Base-by-base conservation (phyloP, 257 asterid genomes). In the Nyctanthes arbortristis region DNA sequence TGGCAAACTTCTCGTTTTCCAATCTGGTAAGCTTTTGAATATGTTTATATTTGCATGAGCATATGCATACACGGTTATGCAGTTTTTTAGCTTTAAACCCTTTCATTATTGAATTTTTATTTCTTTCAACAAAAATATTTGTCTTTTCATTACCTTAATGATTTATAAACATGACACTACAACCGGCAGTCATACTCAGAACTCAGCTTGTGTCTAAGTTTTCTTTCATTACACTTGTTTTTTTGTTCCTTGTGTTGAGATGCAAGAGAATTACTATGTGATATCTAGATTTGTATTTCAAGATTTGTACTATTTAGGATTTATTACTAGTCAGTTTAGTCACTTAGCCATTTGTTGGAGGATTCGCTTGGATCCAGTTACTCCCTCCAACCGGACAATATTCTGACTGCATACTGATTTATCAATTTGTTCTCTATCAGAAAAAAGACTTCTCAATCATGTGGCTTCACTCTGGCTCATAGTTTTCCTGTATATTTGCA, bases 1-100 rank as follows among this genome's bases (percentile, higher is more conserved):
- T 33, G 99, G 99, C 75, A 93, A 91, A 75, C 96, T 93, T 77
- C 93, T 93, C 59, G 99, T 89, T 65, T 93, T 93, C 84, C 97
- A 85, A 80, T 93, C 99, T 69, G 97, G 99, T 78, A 84, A 80
- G 85, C 69, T 77, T 34, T 32, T 69, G 47, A 57, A 65, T 72
- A 29, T 36, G n/a, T 34, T 14, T 31, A 28, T 63, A 33, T 54
- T 63, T 32, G 43, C 45, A 24, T 72, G 49, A 25, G 34, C 31
- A 14, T 9, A 11, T 60, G 35, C 54, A 66, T 22, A 34, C 61
- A 13, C 24, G 9, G 73, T 40, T 35, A 54, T 52, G 24, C 65
- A 40, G 14, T 59, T 49, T 45, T 69, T 69, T 20, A 66, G 52
- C 52, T 30, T 10, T 32, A 62, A 18, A 56, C 32, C 25, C 67